Evolutionary conservation across 352 stramenopile species (phyloP).

Genomic region (Stephanocyclus meneghinianus): DNA sequence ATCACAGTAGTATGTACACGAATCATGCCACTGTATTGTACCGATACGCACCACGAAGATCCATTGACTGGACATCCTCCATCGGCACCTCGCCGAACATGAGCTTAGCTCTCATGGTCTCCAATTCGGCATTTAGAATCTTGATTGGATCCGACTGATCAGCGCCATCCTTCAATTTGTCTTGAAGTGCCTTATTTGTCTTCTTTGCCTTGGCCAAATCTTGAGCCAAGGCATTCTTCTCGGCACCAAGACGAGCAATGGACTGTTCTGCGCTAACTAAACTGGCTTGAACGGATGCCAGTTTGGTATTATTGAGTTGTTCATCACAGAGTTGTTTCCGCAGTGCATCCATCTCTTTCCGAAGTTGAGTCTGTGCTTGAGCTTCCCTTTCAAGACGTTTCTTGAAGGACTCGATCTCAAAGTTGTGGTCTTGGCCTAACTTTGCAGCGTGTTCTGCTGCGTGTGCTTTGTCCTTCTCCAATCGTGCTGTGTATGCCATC

Average conservation of each 20-base stretch:
- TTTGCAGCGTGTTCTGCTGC: background rate
- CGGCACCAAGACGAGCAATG: background rate
- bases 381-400: background rate
- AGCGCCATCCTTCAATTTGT: background rate
- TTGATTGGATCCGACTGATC: background rate
- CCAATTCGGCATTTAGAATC: conserved; percentile 2
- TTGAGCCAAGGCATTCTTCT: background rate
- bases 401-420: conserved; percentile 7
- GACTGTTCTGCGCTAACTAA: background rate
- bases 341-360: conserved; percentile 20
- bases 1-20: background rate
- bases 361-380: background rate
- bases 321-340: conserved; percentile 2
- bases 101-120: conserved; percentile 1
- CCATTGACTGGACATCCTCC: background rate
- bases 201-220: background rate
- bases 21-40: background rate
- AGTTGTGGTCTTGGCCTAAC: background rate
- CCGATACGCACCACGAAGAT: background rate
- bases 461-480: conserved; percentile 22
- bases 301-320: conserved; percentile 3
- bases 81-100: background rate
- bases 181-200: background rate
- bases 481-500: conserved; percentile 2
- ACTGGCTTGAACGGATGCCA: background rate